A percentile compares a stretch with the other conserved stretches of the same genome.
phyloP scores from a whole-genome alignment of 306 rosid genomes.

The Vigna mungo region DNA sequence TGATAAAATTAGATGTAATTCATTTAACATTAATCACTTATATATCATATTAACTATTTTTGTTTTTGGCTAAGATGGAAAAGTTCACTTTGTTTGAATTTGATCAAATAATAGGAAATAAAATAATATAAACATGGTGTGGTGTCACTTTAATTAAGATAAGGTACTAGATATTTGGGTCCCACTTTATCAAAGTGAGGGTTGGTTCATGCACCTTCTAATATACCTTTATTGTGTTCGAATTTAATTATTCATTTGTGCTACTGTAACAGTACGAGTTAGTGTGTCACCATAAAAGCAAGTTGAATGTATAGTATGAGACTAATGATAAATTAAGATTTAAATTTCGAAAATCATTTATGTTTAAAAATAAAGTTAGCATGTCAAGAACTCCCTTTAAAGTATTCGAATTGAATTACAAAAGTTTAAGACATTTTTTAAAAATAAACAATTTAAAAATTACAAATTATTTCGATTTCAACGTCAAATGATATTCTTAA shows the following conservation, averaged over 20 bases:
- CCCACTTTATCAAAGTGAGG: conserved; percentile 40
- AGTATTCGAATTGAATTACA: too few relatives aligned
- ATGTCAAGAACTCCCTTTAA: too few relatives aligned
- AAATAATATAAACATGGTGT: background rate
- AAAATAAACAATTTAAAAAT: too few relatives aligned
- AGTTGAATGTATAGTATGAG: too few relatives aligned
- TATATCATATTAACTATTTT: background rate
- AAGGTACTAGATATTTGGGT: conserved; percentile 20
- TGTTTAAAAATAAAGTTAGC: too few relatives aligned
- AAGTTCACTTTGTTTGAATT: background rate
- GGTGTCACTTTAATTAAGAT: conserved; percentile 8
- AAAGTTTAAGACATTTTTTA: too few relatives aligned
- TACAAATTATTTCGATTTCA: too few relatives aligned
- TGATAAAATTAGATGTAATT: too few relatives aligned
- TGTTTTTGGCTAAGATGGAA: background rate
- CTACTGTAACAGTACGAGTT: background rate
- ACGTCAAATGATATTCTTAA: too few relatives aligned
- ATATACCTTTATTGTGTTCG: background rate
- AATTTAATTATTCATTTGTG: background rate
- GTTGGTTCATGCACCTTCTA: conserved; percentile 31
- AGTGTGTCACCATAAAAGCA: background rate
- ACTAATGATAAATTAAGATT: too few relatives aligned
- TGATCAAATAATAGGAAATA: background rate
- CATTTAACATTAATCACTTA: background rate
- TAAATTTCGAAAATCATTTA: too few relatives aligned